Evolutionary conservation across 1,284 basidiomycete genomes (phyloP).

Genomic region (Sphagnurus paluster): DNA sequence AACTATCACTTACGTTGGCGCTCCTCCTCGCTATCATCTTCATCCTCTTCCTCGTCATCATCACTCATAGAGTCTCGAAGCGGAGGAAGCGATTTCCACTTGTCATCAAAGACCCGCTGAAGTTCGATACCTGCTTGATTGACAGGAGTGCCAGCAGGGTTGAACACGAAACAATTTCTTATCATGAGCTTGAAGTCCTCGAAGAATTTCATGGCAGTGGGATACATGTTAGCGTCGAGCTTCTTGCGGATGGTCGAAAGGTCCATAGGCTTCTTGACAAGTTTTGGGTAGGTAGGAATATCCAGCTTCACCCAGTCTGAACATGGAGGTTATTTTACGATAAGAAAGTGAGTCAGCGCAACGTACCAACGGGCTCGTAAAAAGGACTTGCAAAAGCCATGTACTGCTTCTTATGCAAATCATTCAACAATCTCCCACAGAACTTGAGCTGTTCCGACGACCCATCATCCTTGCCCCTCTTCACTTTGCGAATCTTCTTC

Average conservation of each 20-base stretch:
- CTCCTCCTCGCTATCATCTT: slow-evolving; percentile 47
- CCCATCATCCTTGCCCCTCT: slow-evolving; percentile 64
- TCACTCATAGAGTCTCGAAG: slow-evolving; percentile 47
- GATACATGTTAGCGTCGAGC: slow-evolving; percentile 76
- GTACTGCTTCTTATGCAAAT: slow-evolving; percentile 82
- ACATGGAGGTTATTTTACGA: slow-evolving; percentile 11
- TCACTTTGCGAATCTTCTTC: slow-evolving; percentile 66
- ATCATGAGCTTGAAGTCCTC: slow-evolving; percentile 95
- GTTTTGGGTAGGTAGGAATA: slow-evolving; percentile 83
- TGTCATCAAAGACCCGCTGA: slow-evolving; percentile 87
- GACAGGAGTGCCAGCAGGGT: slow-evolving; percentile 86
- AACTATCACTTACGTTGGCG: slow-evolving; percentile 51
- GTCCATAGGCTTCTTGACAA: slow-evolving; percentile 96
- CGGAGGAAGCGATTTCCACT: slow-evolving; percentile 81
- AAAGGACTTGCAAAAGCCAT: slow-evolving; percentile 80
- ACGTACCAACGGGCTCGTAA: slow-evolving; percentile 89
- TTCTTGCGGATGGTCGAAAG: slow-evolving; percentile 85
- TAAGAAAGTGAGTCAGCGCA: background rate
- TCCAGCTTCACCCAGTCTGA: slow-evolving; percentile 77
- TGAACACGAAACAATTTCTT: slow-evolving; percentile 91
- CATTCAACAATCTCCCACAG: slow-evolving; percentile 73
- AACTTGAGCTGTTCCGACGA: slow-evolving; percentile 88
- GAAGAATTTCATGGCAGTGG: slow-evolving; percentile 76
- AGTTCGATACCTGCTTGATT: slow-evolving; percentile 82
- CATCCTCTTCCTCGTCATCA: slow-evolving; percentile 45